Conservation (phyloP, 306 rosid species). For the Astragalus glycyphyllos region DNA sequence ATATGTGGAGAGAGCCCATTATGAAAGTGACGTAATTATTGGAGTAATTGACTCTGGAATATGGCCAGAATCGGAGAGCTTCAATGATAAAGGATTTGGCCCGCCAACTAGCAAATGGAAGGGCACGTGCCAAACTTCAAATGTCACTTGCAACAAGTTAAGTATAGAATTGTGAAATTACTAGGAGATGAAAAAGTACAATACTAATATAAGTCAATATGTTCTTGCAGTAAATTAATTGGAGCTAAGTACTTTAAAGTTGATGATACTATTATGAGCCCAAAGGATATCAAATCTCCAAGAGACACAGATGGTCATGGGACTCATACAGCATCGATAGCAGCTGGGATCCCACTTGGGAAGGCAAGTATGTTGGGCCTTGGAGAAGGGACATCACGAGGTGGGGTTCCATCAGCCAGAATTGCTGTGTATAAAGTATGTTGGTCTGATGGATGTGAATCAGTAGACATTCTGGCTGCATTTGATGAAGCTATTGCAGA, state of each 20-base stretch:
- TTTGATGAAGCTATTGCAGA: conserved; percentile 60
- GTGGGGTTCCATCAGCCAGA: conserved; percentile 42
- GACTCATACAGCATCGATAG: conserved; percentile 54
- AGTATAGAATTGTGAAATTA: too few species aligned
- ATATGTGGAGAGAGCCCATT: conserved; percentile 17
- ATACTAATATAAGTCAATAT: too few species aligned
- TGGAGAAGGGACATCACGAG: conserved; percentile 43
- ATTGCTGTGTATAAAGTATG: conserved; percentile 34
- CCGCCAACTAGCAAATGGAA: conserved; percentile 69
- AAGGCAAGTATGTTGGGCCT: conserved; percentile 12
- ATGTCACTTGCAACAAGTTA: conserved; percentile 59
- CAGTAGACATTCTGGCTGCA: conserved; percentile 34
- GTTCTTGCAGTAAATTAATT: conserved; percentile 47
- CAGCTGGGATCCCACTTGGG: conserved; percentile 46
- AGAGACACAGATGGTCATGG: conserved; percentile 55
- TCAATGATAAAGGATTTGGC: conserved; percentile 49
- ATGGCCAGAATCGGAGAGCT: conserved; percentile 65
- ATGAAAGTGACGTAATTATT: conserved; percentile 51
- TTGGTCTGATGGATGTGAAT: not conserved
- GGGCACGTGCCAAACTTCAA: conserved; percentile 51
- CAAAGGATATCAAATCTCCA: conserved; percentile 41
- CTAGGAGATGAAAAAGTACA: too few species aligned
- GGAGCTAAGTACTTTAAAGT: conserved; percentile 53
- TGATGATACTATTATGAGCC: not conserved
- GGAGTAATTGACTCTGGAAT: conserved; percentile 57